These are phyloP conservation scores for Anisodus acutangulus DNA, from an alignment of 257 asterid genomes.

Conservation along the genomic window DNA sequence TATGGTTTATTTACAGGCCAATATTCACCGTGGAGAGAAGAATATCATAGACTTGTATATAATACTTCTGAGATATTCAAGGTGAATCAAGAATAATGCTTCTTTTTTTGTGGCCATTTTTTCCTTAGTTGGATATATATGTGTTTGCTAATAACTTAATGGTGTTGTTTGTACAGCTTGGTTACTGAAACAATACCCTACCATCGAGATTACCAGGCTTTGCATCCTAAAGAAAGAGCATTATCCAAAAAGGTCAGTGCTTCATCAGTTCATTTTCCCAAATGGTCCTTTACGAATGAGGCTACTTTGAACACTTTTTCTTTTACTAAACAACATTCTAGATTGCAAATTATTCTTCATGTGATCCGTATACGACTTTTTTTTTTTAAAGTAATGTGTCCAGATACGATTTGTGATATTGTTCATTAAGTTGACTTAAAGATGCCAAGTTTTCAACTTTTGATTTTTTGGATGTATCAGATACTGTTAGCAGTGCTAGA, in stretches of 20 bases:
- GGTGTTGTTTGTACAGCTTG: conserved; percentile 62
- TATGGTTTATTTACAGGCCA: conserved; percentile 54
- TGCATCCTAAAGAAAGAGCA: conserved; percentile 53
- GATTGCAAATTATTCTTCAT: not conserved
- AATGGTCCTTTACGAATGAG: not conserved
- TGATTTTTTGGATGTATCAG: conserved; percentile 38
- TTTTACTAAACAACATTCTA: not conserved
- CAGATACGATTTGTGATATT: conserved; percentile 32
- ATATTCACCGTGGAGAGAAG: conserved; percentile 75
- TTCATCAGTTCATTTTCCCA: not conserved
- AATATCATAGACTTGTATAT: conserved; percentile 76
- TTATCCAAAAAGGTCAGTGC: conserved; percentile 61
- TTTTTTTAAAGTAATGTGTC: conserved; percentile 1
- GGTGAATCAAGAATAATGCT: conserved; percentile 48
- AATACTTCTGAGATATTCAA: conserved; percentile 76
- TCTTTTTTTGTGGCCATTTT: conserved; percentile 1
- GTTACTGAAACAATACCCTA: conserved; percentile 80
- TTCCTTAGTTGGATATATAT: conserved; percentile 24
- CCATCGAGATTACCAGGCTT: conserved; percentile 75
- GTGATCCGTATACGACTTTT: conserved; percentile 24
- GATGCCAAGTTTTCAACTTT: conserved; percentile 29
- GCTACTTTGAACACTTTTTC: conserved; percentile 7
- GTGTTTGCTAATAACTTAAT: conserved; percentile 30
- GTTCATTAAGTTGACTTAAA: conserved; percentile 31
- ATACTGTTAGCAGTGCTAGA: conserved; percentile 63